phyloP scores from a whole-genome alignment of 768 basidiomycete genomes.

The Russula dissimulans region DNA sequence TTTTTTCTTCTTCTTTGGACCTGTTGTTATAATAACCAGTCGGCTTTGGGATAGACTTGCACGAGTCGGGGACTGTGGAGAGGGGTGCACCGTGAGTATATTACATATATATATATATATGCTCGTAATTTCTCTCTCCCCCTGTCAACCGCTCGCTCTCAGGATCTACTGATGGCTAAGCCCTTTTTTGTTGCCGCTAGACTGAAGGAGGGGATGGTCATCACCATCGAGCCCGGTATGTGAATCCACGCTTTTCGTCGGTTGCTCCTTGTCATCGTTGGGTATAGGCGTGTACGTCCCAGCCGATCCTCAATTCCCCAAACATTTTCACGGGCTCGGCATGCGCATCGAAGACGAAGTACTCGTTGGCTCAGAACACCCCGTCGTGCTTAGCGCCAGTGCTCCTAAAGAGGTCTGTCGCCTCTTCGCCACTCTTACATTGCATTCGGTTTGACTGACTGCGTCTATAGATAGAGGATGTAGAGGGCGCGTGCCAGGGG shows the following conservation, averaged over 20 bases:
- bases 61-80: constrained; percentile 66
- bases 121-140: not conserved
- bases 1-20: not conserved
- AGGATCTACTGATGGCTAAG: not conserved
- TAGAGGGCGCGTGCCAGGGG: constrained; percentile 76
- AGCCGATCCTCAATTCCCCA: constrained; percentile 66
- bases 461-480: constrained; percentile 46
- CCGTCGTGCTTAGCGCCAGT: constrained; percentile 53
- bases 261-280: not conserved
- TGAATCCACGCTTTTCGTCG: not conserved
- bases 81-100: constrained; percentile 43
- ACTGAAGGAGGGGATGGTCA: constrained; percentile 76
- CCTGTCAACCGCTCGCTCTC: no score
- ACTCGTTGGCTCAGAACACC: constrained; percentile 51
- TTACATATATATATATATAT: no score
- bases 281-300: constrained; percentile 79
- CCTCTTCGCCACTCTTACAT: no score
- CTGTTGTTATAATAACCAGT: no score
- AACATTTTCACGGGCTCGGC: constrained; percentile 82
- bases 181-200: constrained; percentile 28
- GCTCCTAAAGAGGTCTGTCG: constrained; percentile 72
- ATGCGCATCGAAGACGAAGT: constrained; percentile 92
- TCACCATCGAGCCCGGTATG: constrained; percentile 83
- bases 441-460: not conserved
- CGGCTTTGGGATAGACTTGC: constrained; percentile 50